Evolutionary conservation across 2,329 filamentous ascomycete species (phyloP).

Genomic region (Plectosphaerella plurivora): DNA sequence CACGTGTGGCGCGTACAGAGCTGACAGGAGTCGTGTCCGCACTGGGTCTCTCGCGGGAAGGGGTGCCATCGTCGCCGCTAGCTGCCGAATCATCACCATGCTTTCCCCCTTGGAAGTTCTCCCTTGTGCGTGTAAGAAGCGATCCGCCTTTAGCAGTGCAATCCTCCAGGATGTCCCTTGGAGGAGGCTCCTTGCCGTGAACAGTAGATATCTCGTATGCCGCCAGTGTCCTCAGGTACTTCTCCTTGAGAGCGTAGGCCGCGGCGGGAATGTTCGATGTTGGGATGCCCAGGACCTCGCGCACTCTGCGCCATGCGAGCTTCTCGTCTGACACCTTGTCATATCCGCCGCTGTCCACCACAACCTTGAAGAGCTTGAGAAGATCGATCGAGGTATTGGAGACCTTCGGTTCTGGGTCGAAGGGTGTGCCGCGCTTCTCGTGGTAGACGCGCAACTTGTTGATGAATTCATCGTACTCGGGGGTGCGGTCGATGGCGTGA

Average conservation of each 20-base stretch:
- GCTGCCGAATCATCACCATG: slow-evolving; percentile 54
- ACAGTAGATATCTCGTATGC: slow-evolving; percentile 81
- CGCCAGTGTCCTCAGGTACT: slow-evolving; percentile 85
- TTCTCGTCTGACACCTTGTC: slow-evolving; percentile 81
- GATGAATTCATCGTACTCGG: slow-evolving; percentile 78
- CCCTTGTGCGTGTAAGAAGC: slow-evolving; percentile 71
- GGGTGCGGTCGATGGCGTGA: slow-evolving; percentile 52
- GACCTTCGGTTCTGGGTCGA: slow-evolving; percentile 79
- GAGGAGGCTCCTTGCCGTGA: slow-evolving; percentile 76
- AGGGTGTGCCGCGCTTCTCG: slow-evolving; percentile 69
- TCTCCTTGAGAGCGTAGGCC: slow-evolving; percentile 80
- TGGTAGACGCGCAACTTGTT: slow-evolving; percentile 69
- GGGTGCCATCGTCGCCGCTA: slow-evolving; percentile 55
- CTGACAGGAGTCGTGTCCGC: slow-evolving; percentile 44
- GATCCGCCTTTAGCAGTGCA: slow-evolving; percentile 81
- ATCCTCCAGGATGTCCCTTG: slow-evolving; percentile 82
- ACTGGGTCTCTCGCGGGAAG: slow-evolving; percentile 46
- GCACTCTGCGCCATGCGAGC: slow-evolving; percentile 79
- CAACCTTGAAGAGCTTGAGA: slow-evolving; percentile 71
- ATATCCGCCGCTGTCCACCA: slow-evolving; percentile 76
- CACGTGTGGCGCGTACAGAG: slow-evolving; percentile 54
- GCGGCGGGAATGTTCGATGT: slow-evolving; percentile 75
- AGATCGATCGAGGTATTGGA: slow-evolving; percentile 74
- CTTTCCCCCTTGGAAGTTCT: slow-evolving; percentile 61
- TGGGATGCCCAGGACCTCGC: slow-evolving; percentile 69